These are phyloP conservation scores for Leptographium lundbergii DNA, from an alignment of 2,329 filamentous ascomycete genomes.

Conservation along the genomic window DNA sequence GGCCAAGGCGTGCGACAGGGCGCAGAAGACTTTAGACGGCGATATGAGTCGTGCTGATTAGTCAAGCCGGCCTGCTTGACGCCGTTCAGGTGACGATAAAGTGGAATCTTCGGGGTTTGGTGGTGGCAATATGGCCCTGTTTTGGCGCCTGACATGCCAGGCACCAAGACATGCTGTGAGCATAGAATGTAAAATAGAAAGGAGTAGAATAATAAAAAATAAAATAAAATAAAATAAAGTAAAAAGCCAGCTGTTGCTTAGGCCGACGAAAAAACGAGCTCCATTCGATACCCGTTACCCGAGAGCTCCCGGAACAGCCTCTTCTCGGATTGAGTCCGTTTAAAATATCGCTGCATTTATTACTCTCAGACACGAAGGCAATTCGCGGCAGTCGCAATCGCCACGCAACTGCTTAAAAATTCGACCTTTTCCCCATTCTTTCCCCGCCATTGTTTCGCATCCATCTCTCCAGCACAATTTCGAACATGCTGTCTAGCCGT, in stretches of 20 bases:
- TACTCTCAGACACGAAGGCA: not conserved
- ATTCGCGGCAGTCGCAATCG: not conserved
- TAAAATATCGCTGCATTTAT: not conserved
- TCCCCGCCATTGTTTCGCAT: not conserved
- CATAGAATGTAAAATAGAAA: not conserved
- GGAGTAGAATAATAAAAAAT: too few species aligned
- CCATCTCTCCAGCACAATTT: not conserved
- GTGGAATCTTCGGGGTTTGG: not conserved
- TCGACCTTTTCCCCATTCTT: not conserved
- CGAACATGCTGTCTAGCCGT: slow-evolving; percentile 46
- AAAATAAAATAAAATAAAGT: not conserved
- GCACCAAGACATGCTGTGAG: not conserved
- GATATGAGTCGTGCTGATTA: not conserved
- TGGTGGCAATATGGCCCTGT: not conserved
- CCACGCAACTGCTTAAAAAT: not conserved
- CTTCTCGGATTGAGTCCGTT: not conserved
- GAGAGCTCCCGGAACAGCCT: slow-evolving; percentile 10
- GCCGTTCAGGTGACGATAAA: not conserved
- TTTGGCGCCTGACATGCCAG: not conserved
- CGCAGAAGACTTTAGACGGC: slow-evolving; percentile 13
- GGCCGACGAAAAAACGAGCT: not conserved
- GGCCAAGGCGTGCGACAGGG: slow-evolving; percentile 32
- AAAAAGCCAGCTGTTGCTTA: not conserved
- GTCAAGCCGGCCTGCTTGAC: not conserved
- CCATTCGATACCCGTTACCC: slow-evolving; percentile 9